A percentile compares a stretch with the other conserved stretches of the same genome.
Evolutionary conservation across 352 stramenopile genomes (phyloP).

Genomic region (Pythium utonaiense): DNA sequence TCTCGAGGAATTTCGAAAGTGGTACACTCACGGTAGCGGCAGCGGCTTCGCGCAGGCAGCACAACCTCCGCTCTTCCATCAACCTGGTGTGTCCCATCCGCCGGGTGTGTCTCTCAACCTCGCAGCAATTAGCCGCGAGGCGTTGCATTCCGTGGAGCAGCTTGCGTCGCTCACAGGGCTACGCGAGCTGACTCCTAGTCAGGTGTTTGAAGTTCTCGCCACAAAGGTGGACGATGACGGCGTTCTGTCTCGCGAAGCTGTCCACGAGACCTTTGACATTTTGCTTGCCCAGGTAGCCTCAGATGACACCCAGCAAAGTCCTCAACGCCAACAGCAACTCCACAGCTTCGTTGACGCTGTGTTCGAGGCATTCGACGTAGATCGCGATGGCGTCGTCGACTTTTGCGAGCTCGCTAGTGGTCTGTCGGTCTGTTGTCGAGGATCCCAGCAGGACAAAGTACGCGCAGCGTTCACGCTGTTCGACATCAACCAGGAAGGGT

Average conservation of each 20-base stretch:
- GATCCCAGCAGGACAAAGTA: slow-evolving; percentile 79
- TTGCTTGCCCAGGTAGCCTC: slow-evolving; percentile 24
- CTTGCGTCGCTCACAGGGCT: slow-evolving; percentile 60
- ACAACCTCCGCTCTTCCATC: background rate
- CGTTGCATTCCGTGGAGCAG: slow-evolving; percentile 50
- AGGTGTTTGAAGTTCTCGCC: slow-evolving; percentile 84
- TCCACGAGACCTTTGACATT: slow-evolving; percentile 69
- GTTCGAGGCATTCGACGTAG: slow-evolving; percentile 76
- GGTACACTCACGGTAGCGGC: slow-evolving; percentile 43
- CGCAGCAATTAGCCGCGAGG: slow-evolving; percentile 24
- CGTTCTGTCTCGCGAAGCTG: slow-evolving; percentile 58
- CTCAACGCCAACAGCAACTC: slow-evolving; percentile 29
- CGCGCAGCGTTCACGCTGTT: slow-evolving; percentile 81
- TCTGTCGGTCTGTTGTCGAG: slow-evolving; percentile 77
- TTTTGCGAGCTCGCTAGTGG: slow-evolving; percentile 85
- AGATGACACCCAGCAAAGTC: background rate
- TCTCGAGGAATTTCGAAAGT: slow-evolving; percentile 77
- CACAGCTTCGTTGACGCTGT: slow-evolving; percentile 54
- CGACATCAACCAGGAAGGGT: slow-evolving; percentile 86
- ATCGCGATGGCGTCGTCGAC: slow-evolving; percentile 77
- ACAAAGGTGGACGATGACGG: slow-evolving; percentile 81
- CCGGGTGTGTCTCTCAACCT: background rate
- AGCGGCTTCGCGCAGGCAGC: background rate
- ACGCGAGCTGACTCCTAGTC: slow-evolving; percentile 38
- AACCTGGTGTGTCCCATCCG: background rate